Conservation (phyloP, 1,284 basidiomycete genomes). For the Pseudozyma pruni region DNA sequence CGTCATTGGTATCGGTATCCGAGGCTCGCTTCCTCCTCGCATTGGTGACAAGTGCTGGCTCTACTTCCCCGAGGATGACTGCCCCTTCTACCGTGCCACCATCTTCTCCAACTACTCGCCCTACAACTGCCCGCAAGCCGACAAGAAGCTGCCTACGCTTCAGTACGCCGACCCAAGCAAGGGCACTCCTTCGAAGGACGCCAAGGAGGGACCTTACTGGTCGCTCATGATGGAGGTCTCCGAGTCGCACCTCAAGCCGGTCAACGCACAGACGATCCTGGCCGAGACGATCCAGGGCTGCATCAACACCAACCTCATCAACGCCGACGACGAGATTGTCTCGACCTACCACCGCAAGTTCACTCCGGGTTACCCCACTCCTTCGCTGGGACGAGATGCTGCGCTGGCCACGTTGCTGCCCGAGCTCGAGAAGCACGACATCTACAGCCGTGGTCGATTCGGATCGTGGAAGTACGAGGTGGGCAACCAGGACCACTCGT, state of each 20-base stretch:
- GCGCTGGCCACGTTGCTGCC: conserved; percentile 70
- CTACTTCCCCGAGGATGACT: conserved; percentile 71
- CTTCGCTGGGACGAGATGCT: conserved; percentile 70
- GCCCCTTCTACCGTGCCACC: conserved; percentile 73
- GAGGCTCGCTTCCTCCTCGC: conserved; percentile 70
- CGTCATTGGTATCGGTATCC: conserved; percentile 72
- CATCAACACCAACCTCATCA: conserved; percentile 70
- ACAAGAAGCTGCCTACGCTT: conserved; percentile 69
- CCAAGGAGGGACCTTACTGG: conserved; percentile 71
- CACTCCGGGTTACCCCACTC: conserved; percentile 71
- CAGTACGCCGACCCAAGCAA: conserved; percentile 70
- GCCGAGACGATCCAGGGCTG: conserved; percentile 71
- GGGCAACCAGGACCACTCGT: conserved; percentile 72
- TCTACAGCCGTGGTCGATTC: conserved; percentile 71
- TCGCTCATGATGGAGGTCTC: conserved; percentile 72
- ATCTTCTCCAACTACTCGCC: conserved; percentile 73
- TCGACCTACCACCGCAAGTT: conserved; percentile 72
- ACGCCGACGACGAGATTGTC: conserved; percentile 71
- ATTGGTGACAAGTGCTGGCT: conserved; percentile 73
- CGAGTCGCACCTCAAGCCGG: conserved; percentile 71
- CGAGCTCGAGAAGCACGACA: conserved; percentile 69
- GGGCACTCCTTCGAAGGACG: conserved; percentile 66
- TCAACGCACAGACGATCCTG: conserved; percentile 70
- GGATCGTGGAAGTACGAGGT: conserved; percentile 73
- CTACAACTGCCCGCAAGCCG: conserved; percentile 70